Conservation (phyloP, 306 rosid species). For the Purshia tridentata region DNA sequence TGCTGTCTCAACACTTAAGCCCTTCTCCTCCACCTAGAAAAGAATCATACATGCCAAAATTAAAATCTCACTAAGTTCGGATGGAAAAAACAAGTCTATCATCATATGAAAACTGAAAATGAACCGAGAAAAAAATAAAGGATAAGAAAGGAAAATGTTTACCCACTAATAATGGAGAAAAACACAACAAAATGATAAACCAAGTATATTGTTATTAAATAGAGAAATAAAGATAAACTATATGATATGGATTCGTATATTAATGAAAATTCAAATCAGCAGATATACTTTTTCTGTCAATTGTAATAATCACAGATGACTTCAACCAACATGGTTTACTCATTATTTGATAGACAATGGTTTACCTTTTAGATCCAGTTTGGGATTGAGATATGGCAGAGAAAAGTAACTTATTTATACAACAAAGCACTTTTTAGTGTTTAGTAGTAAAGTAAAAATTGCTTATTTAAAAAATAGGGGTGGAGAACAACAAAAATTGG, state of each 20-base stretch:
- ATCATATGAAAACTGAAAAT: not conserved
- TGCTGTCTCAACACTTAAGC: slow-evolving; percentile 70
- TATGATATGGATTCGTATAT: not conserved
- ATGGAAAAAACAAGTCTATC: not conserved
- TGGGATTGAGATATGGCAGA: no score
- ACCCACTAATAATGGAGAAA: not conserved
- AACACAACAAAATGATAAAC: not conserved
- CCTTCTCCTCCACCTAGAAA: slow-evolving; percentile 87
- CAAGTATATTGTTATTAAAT: not conserved
- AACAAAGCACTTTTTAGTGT: no score
- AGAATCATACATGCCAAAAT: slow-evolving; percentile 14
- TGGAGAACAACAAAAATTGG: no score
- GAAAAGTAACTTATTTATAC: no score
- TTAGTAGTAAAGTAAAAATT: no score
- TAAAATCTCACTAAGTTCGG: not conserved
- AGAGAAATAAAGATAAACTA: not conserved
- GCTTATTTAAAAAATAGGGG: no score
- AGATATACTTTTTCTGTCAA: not conserved
- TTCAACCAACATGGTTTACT: not conserved
- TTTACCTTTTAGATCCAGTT: no score
- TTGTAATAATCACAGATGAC: not conserved
- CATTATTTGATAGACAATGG: not conserved
- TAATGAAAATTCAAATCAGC: not conserved
- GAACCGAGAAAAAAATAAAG: not conserved
- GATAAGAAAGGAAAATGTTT: not conserved